Base-by-base conservation (phyloP, 345 rosid species). In the Orychophragmus violaceus region DNA sequence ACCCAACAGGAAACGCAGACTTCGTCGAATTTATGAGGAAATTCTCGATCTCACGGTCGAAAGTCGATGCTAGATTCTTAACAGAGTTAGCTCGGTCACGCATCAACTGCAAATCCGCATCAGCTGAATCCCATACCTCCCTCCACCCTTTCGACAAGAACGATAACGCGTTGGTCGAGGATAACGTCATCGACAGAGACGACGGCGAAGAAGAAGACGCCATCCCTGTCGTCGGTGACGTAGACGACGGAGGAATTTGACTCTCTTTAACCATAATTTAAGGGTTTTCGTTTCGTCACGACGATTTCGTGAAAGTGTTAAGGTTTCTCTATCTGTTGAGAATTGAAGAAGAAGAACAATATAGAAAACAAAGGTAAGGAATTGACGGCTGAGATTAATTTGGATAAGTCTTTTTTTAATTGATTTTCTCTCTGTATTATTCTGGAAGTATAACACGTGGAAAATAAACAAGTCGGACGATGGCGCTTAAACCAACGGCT, bases 111-210 rank as follows among this genome's bases (percentile, higher is more conserved):
- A 94, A 74, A 75, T 94, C 97, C 52, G 97, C 99, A 75, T 84
- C 97, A 2, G 99, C 95, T 8, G 97, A 94, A 73, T 90, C 86
- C 2, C 87, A 81, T 36, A 94, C 99, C 74, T 90, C 99, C 21
- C 87, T 78, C 97, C 92, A 94, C 23, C 99, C 91, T 76, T 77
- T 87, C 9, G 97, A 86, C 1, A 93, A 60, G 65, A 90, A 83
- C 10, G 97, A 87, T 60, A 94, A 87, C 39, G 97, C 88, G 61
- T 62, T 82, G 36, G 84, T 84, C 33, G 85, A 71, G 8, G 82
- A 62, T 44, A 79, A 64, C 69, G 84, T 69, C 18, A 81, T 46
- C 33, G 85, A 22, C 22, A 80, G 50, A 53, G 90, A 69, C 25
- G 68, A n/a, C 0, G 74, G 3, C 1, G 64, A 3, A 10, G 71